Percentiles rank a stretch among this genome's conserved stretches.
These are phyloP conservation scores for Leccinum subgranulosum DNA, from an alignment of 768 basidiomycete genomes.

Conservation along the genomic window DNA sequence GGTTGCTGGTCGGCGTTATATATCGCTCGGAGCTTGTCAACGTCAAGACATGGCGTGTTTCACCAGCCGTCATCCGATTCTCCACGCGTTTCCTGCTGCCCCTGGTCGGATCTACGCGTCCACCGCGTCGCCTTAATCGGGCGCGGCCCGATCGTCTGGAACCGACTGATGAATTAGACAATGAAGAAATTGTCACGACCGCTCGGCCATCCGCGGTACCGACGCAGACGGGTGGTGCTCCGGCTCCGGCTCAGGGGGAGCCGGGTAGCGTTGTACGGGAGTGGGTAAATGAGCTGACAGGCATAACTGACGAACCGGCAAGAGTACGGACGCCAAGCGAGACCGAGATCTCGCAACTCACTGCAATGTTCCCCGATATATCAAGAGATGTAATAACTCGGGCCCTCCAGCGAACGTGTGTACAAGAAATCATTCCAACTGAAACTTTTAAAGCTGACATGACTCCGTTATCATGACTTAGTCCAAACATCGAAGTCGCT, in stretches of 20 bases:
- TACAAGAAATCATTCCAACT: slow-evolving; percentile 5
- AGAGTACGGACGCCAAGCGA: slow-evolving; percentile 72
- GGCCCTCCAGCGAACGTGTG: slow-evolving; percentile 78
- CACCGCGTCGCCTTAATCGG: slow-evolving; percentile 66
- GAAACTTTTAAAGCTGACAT: slow-evolving; percentile 1
- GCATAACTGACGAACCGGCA: slow-evolving; percentile 51
- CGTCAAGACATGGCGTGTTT: slow-evolving; percentile 77
- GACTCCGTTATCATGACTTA: slow-evolving; percentile 25
- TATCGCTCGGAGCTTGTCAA: slow-evolving; percentile 83
- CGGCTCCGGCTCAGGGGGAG: slow-evolving; percentile 21
- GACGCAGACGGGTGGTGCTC: slow-evolving; percentile 19
- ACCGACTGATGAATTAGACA: slow-evolving; percentile 24
- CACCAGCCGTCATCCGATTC: slow-evolving; percentile 54
- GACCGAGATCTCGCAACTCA: slow-evolving; percentile 69
- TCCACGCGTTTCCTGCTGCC: slow-evolving; percentile 59
- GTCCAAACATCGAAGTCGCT: slow-evolving; percentile 76
- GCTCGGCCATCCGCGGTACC: slow-evolving; percentile 39
- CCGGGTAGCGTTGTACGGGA: slow-evolving; percentile 57
- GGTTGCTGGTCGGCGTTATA: slow-evolving; percentile 67
- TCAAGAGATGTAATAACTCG: slow-evolving; percentile 69
- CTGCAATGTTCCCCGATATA: slow-evolving; percentile 81
- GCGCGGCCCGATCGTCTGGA: slow-evolving; percentile 60
- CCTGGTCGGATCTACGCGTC: slow-evolving; percentile 59
- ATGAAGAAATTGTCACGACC: slow-evolving; percentile 66
- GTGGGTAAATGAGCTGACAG: slow-evolving; percentile 80